These are phyloP conservation scores for Plasmodium gonderi DNA, from an alignment of 169 alveolate species.

Conservation along the genomic window DNA sequence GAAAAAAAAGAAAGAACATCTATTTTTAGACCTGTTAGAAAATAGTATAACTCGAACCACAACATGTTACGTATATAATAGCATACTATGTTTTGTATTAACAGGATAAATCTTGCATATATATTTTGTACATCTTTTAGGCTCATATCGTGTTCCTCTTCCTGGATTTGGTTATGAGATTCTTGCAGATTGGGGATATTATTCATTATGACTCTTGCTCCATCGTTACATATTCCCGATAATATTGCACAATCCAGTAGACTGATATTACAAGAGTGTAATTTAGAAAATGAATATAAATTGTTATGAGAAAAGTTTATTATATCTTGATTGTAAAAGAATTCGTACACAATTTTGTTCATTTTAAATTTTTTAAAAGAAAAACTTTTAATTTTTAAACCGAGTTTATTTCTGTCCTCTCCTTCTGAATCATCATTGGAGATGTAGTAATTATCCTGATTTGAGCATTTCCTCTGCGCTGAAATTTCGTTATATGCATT, in stretches of 20 bases:
- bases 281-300: neutral
- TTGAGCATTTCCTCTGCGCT: neutral
- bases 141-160: neutral
- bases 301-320: constrained; percentile 18
- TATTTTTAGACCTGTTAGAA: constrained; percentile 29
- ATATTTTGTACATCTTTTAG: constrained; percentile 23
- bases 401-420: neutral
- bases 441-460: neutral
- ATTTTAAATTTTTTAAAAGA: constrained; percentile 21
- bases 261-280: constrained; percentile 30
- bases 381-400: constrained; percentile 32
- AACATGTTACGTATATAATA: constrained; percentile 65
- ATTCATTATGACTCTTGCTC: neutral
- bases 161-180: neutral
- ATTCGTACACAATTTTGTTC: constrained; percentile 71
- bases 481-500: too few species aligned
- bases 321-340: constrained; percentile 68
- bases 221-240: too few species aligned
- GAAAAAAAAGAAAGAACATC: constrained; percentile 70
- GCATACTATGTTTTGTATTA: constrained; percentile 62
- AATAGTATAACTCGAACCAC: constrained; percentile 70
- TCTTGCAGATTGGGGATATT: neutral
- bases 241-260: neutral
- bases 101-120: constrained; percentile 30
- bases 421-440: neutral